Percentiles rank a stretch among this genome's conserved stretches.
phyloP scores from a whole-genome alignment of 768 basidiomycete genomes.

The Leccinum variicolor region DNA sequence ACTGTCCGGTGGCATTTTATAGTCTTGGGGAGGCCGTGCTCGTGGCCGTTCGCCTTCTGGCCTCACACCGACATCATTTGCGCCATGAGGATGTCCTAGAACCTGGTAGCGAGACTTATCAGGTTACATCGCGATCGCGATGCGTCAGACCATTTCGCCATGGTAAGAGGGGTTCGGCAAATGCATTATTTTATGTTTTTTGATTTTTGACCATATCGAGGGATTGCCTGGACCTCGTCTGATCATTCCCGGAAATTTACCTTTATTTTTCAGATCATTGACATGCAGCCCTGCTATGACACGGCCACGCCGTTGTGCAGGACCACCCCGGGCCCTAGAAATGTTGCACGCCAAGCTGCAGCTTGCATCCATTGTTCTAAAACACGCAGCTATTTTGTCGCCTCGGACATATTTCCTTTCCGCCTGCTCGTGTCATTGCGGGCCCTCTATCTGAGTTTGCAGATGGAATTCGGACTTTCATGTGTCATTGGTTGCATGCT shows the following conservation, averaged over 20 bases:
- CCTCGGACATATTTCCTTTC: constrained; percentile 5
- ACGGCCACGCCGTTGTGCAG: constrained; percentile 6
- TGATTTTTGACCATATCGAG: constrained; percentile 28
- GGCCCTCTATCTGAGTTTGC: constrained; percentile 28
- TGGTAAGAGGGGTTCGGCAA: constrained; percentile 29
- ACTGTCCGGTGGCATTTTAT: constrained; percentile 20
- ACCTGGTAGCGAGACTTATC: constrained; percentile 22
- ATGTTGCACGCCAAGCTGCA: constrained; percentile 6
- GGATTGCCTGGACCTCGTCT: constrained; percentile 17
- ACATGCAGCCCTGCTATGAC: constrained; percentile 17
- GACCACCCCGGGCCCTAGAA: constrained; percentile 6
- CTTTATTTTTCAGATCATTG: constrained; percentile 19
- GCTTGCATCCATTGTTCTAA: constrained; percentile 7
- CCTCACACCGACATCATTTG: constrained; percentile 9
- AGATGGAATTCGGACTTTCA: constrained; percentile 30
- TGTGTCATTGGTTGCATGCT: constrained; percentile 24
- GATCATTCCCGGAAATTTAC: constrained; percentile 24
- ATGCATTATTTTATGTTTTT: constrained; percentile 18
- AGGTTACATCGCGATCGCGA: constrained; percentile 25
- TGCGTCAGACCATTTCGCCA: constrained; percentile 16
- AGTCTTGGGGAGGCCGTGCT: constrained; percentile 16
- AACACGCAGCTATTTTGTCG: constrained; percentile 7
- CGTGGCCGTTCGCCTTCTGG: constrained; percentile 14
- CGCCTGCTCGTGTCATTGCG: constrained; percentile 8
- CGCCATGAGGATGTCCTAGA: constrained; percentile 22